Conservation (phyloP, 1,139 yeast species). For the Entelexis sorbosivorans region DNA sequence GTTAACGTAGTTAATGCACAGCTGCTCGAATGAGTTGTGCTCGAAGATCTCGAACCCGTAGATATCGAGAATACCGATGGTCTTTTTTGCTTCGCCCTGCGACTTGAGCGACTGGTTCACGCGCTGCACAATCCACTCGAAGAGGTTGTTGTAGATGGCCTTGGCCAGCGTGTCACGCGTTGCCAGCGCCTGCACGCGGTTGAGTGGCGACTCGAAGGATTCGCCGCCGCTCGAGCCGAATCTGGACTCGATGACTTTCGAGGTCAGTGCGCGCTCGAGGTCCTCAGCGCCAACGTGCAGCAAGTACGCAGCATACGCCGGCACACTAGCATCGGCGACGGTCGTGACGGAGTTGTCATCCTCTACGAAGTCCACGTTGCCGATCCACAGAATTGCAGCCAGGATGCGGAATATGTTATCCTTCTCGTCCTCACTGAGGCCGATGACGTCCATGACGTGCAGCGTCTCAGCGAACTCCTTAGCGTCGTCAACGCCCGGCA, state of each 20-base stretch:
- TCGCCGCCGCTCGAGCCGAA: conserved; percentile 80
- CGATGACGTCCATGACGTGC: conserved; percentile 79
- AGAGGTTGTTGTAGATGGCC: conserved; percentile 82
- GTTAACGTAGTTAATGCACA: conserved; percentile 93
- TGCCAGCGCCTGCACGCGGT: conserved; percentile 84
- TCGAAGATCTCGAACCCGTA: conserved; percentile 98
- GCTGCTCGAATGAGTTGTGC: conserved; percentile 90
- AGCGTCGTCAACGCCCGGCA: conserved; percentile 74
- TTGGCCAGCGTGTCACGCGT: conserved; percentile 93
- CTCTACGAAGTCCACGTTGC: conserved; percentile 77
- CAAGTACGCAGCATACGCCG: conserved; percentile 86
- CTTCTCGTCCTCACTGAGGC: conserved; percentile 69
- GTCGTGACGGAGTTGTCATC: conserved; percentile 77
- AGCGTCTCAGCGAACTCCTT: conserved; percentile 72
- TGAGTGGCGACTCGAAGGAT: conserved; percentile 86
- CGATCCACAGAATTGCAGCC: conserved; percentile 86
- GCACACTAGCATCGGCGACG: conserved; percentile 73
- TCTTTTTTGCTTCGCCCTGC: conserved; percentile 45
- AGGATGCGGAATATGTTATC: conserved; percentile 79
- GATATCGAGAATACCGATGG: conserved; percentile 92
- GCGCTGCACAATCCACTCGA: conserved; percentile 96
- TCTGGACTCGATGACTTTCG: conserved; percentile 77
- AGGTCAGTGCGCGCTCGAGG: conserved; percentile 58
- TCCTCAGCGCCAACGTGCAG: conserved; percentile 66
- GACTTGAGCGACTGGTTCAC: conserved; percentile 64